Percentiles rank a stretch among this genome's conserved stretches.
Evolutionary conservation across 441 rosid species (phyloP).

Genomic region (Pelargonium fulgidum): DNA sequence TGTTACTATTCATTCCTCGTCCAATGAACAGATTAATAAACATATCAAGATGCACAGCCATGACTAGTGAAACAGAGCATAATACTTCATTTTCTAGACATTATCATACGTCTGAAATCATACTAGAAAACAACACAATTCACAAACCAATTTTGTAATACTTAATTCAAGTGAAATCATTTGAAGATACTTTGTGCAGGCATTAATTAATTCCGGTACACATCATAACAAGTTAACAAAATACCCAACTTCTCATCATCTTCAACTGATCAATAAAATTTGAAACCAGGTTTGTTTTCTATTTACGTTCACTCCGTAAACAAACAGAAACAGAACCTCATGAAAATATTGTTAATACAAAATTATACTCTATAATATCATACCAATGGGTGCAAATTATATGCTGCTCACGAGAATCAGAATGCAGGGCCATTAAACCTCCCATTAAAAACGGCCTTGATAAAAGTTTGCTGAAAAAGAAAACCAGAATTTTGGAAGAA

Average conservation of each 20-base stretch:
- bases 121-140: too few species aligned
- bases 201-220: too few species aligned
- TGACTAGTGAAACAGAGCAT: not conserved
- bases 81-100: not conserved
- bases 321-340: not conserved
- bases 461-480: not conserved
- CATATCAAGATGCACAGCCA: not conserved
- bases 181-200: too few species aligned
- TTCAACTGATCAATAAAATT: not conserved
- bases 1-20: not conserved
- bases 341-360: not conserved
- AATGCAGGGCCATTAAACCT: not conserved
- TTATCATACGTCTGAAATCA: not conserved
- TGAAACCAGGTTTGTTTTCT: too few species aligned
- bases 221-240: too few species aligned
- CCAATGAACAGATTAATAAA: too few species aligned
- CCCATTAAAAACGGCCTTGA: not conserved
- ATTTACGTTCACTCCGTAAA: not conserved
- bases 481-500: not conserved
- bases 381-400: not conserved
- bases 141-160: too few species aligned
- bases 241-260: too few species aligned
- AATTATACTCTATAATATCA: not conserved
- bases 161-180: too few species aligned
- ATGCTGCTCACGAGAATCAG: not conserved